Evolutionary conservation across 176 grass and related monocot genomes (phyloP).

Genomic region (Bonia amplexicaulis): DNA sequence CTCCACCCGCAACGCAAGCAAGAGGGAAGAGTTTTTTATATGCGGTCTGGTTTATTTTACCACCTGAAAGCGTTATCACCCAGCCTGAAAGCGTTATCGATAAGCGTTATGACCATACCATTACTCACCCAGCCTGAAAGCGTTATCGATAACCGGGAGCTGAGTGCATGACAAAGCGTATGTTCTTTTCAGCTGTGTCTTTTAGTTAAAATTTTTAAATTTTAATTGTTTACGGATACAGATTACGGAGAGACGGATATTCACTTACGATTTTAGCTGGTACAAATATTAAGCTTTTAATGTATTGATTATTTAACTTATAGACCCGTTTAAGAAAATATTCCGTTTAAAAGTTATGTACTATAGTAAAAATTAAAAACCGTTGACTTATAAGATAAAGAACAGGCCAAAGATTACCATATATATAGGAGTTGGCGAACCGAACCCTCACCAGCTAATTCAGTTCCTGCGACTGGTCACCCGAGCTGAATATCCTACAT

Average conservation of each 20-base stretch:
- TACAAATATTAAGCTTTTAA: no score
- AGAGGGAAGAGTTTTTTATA: background rate
- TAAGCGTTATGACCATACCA: background rate
- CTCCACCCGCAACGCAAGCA: background rate
- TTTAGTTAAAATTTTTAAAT: no score
- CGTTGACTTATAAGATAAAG: no score
- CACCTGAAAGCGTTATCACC: background rate
- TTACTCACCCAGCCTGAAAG: background rate
- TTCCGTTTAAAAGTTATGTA: no score
- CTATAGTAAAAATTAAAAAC: no score
- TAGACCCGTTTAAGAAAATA: no score
- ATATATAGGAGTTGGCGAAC: slow-evolving; percentile 8
- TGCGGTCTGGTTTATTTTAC: background rate
- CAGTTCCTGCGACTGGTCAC: background rate
- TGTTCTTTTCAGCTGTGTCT: no score
- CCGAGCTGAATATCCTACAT: background rate
- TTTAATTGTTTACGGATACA: no score
- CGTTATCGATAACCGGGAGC: background rate
- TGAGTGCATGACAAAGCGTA: no score
- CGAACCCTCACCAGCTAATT: background rate
- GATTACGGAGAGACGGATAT: no score
- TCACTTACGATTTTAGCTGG: no score
- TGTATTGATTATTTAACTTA: no score
- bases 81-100: background rate
- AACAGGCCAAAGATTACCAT: background rate